Conservation (phyloP, 225 moss, liverwort and hornwort species). For the Marchantia polymorpha region DNA sequence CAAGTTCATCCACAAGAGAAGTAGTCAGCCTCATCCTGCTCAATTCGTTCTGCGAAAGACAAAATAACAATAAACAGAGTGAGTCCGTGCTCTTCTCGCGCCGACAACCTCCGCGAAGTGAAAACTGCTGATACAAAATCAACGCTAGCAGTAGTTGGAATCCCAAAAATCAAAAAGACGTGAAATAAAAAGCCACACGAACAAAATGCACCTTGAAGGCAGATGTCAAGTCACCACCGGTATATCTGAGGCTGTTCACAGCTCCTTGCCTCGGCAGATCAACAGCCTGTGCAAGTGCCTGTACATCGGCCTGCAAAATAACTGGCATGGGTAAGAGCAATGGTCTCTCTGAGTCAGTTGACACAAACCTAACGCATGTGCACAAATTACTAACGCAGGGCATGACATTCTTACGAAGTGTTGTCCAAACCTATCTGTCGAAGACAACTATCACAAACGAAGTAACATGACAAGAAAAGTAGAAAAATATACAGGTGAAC, state of each 20-base stretch:
- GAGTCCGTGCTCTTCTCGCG: not conserved
- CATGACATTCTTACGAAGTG: not conserved
- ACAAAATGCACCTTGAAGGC: conserved; percentile 61
- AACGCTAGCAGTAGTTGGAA: not conserved
- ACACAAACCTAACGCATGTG: not conserved
- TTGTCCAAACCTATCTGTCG: not conserved
- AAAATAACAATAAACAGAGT: not conserved
- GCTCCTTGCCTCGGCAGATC: conserved; percentile 68
- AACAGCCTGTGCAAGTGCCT: conserved; percentile 63
- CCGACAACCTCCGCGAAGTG: not conserved
- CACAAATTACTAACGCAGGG: not conserved
- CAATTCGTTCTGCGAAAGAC: conserved; percentile 62
- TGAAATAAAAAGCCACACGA: conserved; percentile 2
- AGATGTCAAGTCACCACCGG: conserved; percentile 57
- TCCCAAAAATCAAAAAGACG: not conserved
- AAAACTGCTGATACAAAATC: not conserved
- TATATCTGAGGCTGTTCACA: conserved; percentile 66
- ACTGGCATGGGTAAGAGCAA: not conserved
- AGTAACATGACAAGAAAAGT: not conserved
- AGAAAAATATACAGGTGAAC: not conserved
- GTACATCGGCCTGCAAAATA: conserved; percentile 59
- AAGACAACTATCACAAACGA: too few species aligned
- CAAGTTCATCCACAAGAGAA: conserved; percentile 65
- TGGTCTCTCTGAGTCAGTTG: not conserved
- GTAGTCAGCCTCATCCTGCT: conserved; percentile 63